Conservation (phyloP, 192 early-diverging fungal genomes). For the Rhizoclosmatium sp. region DNA sequence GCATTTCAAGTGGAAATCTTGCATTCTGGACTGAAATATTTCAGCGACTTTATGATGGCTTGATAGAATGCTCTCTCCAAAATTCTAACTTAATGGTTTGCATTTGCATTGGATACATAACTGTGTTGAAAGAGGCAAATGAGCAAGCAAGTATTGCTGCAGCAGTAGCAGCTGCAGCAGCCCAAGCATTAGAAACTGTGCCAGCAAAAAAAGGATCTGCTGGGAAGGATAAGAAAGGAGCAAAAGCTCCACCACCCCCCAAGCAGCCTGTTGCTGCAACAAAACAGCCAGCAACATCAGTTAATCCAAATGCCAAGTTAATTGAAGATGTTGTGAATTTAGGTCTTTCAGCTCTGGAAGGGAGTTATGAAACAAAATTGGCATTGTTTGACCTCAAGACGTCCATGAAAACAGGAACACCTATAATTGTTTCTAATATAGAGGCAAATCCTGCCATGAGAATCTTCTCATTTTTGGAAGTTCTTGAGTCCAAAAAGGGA, state of each 20-base stretch:
- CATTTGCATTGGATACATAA: conserved; percentile 30
- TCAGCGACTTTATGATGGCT: conserved; percentile 29
- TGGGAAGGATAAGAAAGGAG: conserved; percentile 5
- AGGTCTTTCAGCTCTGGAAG: conserved; percentile 8
- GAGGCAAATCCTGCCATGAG: conserved; percentile 26
- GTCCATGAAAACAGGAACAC: conserved; percentile 3
- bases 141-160: conserved; percentile 13
- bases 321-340: conserved; percentile 24
- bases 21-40: conserved; percentile 39
- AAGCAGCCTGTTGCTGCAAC: not conserved
- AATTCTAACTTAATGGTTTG: conserved; percentile 29
- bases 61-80: conserved; percentile 6
- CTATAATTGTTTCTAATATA: not conserved
- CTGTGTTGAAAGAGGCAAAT: conserved; percentile 23
- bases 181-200: not conserved
- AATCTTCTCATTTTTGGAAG: conserved; percentile 11
- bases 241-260: not conserved
- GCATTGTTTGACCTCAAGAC: conserved; percentile 26
- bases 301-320: not conserved
- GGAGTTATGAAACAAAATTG: conserved; percentile 27
- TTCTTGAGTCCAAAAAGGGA: conserved; percentile 21
- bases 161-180: conserved; percentile 6
- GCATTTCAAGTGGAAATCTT: not conserved
- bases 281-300: not conserved
- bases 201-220: not conserved